phyloP scores from a whole-genome alignment of 495 filamentous ascomycete genomes.

The Hypoxylon lienhwacheense region DNA sequence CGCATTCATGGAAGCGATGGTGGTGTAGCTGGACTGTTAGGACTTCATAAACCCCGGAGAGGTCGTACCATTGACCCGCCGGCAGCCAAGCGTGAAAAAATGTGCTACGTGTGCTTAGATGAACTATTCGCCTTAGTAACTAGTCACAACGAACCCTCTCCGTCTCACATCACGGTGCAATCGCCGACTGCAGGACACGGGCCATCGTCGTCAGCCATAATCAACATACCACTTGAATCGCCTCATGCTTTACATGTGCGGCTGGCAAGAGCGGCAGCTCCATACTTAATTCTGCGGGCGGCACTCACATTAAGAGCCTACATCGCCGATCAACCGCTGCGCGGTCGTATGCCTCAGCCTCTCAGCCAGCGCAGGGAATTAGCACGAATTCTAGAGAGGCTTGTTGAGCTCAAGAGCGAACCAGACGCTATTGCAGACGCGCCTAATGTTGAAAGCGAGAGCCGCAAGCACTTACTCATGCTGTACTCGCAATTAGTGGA shows the following conservation, averaged over 20 bases:
- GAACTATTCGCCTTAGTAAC: conserved; percentile 75
- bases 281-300: conserved; percentile 80
- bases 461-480: conserved; percentile 71
- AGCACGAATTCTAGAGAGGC: conserved; percentile 64
- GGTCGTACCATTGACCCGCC: conserved; percentile 71
- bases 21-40: conserved; percentile 58
- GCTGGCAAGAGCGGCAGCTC: conserved; percentile 75
- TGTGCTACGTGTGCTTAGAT: conserved; percentile 79
- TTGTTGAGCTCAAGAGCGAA: conserved; percentile 69
- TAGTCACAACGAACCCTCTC: conserved; percentile 43
- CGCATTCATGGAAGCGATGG: conserved; percentile 41
- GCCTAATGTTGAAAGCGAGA: conserved; percentile 55
- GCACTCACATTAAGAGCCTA: conserved; percentile 79
- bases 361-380: conserved; percentile 77
- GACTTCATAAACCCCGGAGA: conserved; percentile 64
- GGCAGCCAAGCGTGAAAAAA: conserved; percentile 65
- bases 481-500: conserved; percentile 79
- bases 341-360: conserved; percentile 91
- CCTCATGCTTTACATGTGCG: conserved; percentile 48
- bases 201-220: not conserved
- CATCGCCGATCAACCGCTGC: conserved; percentile 87
- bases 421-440: conserved; percentile 70
- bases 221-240: conserved; percentile 28
- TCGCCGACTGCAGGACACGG: conserved; percentile 33
- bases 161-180: conserved; percentile 35